Evolutionary conservation across 495 filamentous ascomycete genomes (phyloP).

Genomic region (Trichoderma virens): DNA sequence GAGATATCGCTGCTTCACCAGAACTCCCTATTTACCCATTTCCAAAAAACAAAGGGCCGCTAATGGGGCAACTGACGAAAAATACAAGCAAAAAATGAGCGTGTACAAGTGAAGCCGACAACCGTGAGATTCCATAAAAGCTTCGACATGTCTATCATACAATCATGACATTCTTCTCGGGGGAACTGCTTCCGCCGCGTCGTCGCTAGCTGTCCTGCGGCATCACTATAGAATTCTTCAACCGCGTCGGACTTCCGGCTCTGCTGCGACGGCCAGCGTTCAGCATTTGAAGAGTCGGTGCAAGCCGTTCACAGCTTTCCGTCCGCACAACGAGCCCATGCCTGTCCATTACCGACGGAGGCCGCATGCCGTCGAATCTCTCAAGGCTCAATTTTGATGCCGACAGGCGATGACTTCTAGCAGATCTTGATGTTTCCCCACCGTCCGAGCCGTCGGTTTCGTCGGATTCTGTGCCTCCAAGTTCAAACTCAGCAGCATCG

Average conservation of each 20-base stretch:
- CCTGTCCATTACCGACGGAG: conserved; percentile 56
- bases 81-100: neutral
- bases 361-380: conserved; percentile 44
- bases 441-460: conserved; percentile 48
- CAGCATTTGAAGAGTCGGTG: conserved; percentile 35
- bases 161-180: neutral
- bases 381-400: conserved; percentile 59
- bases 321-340: conserved; percentile 68
- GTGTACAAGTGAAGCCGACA: neutral
- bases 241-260: conserved; percentile 54
- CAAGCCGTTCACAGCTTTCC: conserved; percentile 69
- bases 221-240: conserved; percentile 50
- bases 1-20: neutral
- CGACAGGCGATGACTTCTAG: conserved; percentile 52
- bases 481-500: conserved; percentile 58
- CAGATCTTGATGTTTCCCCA: conserved; percentile 43
- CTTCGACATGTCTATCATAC: neutral
- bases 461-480: conserved; percentile 55
- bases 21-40: neutral
- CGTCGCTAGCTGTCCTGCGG: neutral
- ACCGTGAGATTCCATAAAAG: neutral
- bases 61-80: neutral
- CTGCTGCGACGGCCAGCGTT: conserved; percentile 50
- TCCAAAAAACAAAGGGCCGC: neutral
- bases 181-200: neutral